Base-by-base conservation (phyloP, 768 basidiomycete genomes). In the Lactarius sp. region DNA sequence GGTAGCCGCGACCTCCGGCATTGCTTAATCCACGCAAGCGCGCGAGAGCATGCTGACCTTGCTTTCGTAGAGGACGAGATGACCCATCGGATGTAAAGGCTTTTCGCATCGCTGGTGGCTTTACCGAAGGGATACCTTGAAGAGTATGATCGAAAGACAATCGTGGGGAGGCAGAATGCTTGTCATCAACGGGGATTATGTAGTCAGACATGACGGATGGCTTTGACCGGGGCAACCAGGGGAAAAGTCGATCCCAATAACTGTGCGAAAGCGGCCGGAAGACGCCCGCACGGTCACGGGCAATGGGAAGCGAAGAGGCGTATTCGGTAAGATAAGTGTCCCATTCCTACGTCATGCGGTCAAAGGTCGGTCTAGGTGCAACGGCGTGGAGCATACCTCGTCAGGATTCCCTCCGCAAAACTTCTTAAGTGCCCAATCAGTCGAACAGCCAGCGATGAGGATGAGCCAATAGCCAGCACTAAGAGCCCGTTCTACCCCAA, bases 341-440 rank as follows among this genome's bases (percentile, higher is more conserved):
- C 86, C 86, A 90, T 76, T 85, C 85, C 85, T 87, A 59, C 8
- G 16, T 46, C 18, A 39, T 13, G n/a, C 56, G 31, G 49, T 34
- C 44, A 54, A 36, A n/a, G 46, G 39, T 27, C 31, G 1, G 16
- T 37, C 13, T 20, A 13, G 16, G 7, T 31, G 13, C 20, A 60
- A 33, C 14, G 50, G 22, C 58, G 7, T 20, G 47, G 52, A 6
- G 37, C 77, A 33, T 62, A 84, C 85, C 80, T 88, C 80, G 68
- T 88, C 86, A 14, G 87, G 87, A 73, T 83, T 84, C 68, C 86
- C 85, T 22, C 86, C 87, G 34, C 85, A 76, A 74, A 78, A 79
- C 56, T 72, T 71, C 36, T 75, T 74, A 49, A 88, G 73, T n/a
- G 79, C 75, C 81, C 81, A 88, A 69, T 90, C 87, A 20, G 70